Conservation (phyloP, 208 protist species). For the Crithidia thermophila region DNA sequence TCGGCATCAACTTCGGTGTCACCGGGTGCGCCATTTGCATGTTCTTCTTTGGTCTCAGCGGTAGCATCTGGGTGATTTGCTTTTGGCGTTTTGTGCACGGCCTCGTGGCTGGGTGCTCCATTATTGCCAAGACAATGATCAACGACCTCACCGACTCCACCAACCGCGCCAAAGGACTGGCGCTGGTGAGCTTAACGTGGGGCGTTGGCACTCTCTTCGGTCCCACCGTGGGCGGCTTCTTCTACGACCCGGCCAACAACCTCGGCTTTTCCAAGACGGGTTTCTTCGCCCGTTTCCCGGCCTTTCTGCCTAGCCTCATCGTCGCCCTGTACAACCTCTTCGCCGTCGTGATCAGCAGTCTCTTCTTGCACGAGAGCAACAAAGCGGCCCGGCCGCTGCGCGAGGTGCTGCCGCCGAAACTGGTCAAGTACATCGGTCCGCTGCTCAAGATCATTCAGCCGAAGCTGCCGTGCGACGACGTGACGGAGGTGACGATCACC, state of each 20-base stretch:
- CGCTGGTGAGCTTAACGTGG: constrained; percentile 96
- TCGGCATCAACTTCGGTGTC: constrained; percentile 58
- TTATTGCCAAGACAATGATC: constrained; percentile 85
- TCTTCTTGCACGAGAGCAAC: constrained; percentile 66
- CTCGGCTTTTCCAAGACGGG: constrained; percentile 21
- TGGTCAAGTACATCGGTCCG: constrained; percentile 26
- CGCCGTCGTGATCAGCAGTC: constrained; percentile 38
- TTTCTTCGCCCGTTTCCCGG: constrained; percentile 56
- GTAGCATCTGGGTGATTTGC: constrained; percentile 57
- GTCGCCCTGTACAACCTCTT: constrained; percentile 61
- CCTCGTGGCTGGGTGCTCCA: constrained; percentile 59
- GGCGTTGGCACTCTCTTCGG: constrained; percentile 75
- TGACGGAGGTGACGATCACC: constrained; percentile 22
- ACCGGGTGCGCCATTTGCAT: constrained; percentile 50
- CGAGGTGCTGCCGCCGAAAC: constrained; percentile 12
- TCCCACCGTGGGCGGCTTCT: constrained; percentile 59
- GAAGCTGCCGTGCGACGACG: constrained; percentile 25
- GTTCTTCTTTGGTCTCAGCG: constrained; percentile 70
- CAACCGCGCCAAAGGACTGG: constrained; percentile 92
- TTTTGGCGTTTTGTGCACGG: constrained; percentile 83
- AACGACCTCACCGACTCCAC: constrained; percentile 80
- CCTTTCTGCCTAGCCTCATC: constrained; percentile 68
- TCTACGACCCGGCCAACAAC: constrained; percentile 66
- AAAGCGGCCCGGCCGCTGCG: constrained; percentile 33
- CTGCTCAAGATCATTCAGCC: constrained; percentile 39